These are phyloP conservation scores for Lasiodiplodia citricola DNA, from an alignment of 2,329 filamentous ascomycete genomes.

Conservation along the genomic window DNA sequence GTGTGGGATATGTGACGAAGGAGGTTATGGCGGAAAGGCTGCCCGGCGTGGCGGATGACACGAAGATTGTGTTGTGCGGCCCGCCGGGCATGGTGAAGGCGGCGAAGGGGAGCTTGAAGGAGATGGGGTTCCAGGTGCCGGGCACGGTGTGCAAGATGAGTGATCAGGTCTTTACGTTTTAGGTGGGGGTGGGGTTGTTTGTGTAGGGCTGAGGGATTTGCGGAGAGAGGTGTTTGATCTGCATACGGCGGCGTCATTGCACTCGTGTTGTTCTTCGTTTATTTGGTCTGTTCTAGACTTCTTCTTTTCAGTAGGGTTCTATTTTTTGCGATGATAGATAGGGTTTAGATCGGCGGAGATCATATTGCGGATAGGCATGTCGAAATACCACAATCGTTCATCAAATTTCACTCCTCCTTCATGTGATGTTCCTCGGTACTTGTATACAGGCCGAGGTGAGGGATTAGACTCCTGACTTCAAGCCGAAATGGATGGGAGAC, in stretches of 20 bases:
- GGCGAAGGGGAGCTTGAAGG: constrained; percentile 52
- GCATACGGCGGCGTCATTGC: not conserved
- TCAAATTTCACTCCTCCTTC: too few relatives aligned
- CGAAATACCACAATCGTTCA: not conserved
- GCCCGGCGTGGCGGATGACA: constrained; percentile 52
- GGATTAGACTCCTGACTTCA: not conserved
- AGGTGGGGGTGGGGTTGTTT: constrained; percentile 16
- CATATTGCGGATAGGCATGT: not conserved
- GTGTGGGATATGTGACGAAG: constrained; percentile 58
- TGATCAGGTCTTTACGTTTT: constrained; percentile 64
- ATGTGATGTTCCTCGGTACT: too few relatives aligned
- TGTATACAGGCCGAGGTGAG: too few relatives aligned
- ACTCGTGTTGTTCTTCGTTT: not conserved
- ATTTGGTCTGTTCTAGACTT: not conserved
- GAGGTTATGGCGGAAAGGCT: constrained; percentile 58
- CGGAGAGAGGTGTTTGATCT: not conserved
- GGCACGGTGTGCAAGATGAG: constrained; percentile 57
- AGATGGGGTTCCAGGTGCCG: constrained; percentile 59
- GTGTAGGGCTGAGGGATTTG: not conserved
- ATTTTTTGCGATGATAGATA: not conserved
- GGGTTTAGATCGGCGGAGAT: not conserved
- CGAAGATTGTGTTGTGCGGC: constrained; percentile 65
- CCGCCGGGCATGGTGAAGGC: constrained; percentile 66
- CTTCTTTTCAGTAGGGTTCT: not conserved
- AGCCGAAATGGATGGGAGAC: not conserved